Conservation (phyloP, 805 yeast genomes). For the Phaffomyces opuntiae region DNA sequence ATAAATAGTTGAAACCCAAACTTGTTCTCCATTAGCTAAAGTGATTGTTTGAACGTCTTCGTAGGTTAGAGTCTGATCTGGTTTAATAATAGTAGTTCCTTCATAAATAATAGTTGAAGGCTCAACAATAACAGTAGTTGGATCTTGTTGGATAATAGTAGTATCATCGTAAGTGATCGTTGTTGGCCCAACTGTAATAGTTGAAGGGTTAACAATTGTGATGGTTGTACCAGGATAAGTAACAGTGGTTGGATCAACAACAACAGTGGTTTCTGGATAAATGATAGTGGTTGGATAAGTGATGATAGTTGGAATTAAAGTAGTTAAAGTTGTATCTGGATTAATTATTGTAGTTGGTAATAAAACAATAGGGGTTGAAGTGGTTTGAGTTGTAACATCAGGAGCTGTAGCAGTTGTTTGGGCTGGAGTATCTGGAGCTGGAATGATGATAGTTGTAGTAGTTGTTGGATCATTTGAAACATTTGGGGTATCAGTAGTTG, state of each 20-base stretch:
- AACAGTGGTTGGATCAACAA: background rate
- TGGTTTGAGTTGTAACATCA: slow-evolving; percentile 1
- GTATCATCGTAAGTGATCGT: slow-evolving; percentile 14
- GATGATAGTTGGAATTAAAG: too few relatives aligned
- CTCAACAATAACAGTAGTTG: background rate
- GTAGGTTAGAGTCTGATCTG: background rate
- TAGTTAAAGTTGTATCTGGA: background rate
- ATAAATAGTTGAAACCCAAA: too few relatives aligned
- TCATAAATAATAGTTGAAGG: too few relatives aligned
- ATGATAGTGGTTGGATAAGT: background rate
- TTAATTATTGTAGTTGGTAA: slow-evolving; percentile 11
- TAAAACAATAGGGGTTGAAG: background rate
- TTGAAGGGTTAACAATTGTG: background rate
- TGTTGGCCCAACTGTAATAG: background rate
- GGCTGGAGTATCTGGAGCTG: slow-evolving; percentile 5
- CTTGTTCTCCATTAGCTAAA: too few relatives aligned
- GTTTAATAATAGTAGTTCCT: slow-evolving; percentile 1
- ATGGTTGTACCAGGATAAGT: slow-evolving; percentile 4
- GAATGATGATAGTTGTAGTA: background rate
- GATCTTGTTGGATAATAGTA: background rate
- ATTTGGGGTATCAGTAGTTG: slow-evolving; percentile 2
- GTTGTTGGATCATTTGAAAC: slow-evolving; percentile 14
- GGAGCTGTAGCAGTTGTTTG: slow-evolving; percentile 1
- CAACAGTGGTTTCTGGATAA: slow-evolving; percentile 4
- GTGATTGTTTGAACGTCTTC: too few relatives aligned